phyloP scores from a whole-genome alignment of 371 early-diverging fungal genomes.

The Syncephalastrum racemosum region DNA sequence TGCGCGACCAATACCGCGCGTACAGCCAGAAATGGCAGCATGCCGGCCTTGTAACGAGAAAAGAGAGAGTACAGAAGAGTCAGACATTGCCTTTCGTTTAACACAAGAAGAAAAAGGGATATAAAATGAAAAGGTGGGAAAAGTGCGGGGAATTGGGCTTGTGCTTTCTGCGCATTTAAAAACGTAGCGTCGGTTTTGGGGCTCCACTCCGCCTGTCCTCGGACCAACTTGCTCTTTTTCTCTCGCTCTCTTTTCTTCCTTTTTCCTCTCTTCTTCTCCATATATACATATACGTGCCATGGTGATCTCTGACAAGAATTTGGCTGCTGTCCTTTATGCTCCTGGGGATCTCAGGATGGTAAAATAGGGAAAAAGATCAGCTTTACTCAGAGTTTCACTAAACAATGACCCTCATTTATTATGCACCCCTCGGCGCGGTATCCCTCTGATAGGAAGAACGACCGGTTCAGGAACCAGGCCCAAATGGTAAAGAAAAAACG shows the following conservation, averaged over 20 bases:
- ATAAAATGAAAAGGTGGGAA: neutral
- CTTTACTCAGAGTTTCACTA: neutral
- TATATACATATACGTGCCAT: neutral
- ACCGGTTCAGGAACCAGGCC: slow-evolving; percentile 8
- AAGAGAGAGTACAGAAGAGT: slow-evolving; percentile 3
- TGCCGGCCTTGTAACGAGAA: slow-evolving; percentile 30
- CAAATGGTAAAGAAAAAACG: slow-evolving; percentile 9
- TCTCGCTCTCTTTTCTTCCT: too few species aligned
- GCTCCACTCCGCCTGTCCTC: too few species aligned
- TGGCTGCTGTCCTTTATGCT: slow-evolving; percentile 19
- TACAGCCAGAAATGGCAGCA: slow-evolving; percentile 32
- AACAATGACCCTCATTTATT: neutral
- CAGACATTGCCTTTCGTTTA: neutral
- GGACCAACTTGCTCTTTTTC: too few species aligned
- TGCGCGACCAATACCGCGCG: slow-evolving; percentile 29
- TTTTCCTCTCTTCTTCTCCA: neutral
- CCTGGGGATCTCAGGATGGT: slow-evolving; percentile 19
- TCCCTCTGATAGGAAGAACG: slow-evolving; percentile 12
- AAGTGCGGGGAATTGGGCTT: too few species aligned
- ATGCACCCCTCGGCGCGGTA: neutral
- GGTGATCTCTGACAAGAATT: slow-evolving; percentile 4
- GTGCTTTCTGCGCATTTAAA: neutral
- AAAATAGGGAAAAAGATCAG: neutral
- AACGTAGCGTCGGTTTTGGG: too few species aligned
- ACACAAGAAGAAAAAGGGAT: slow-evolving; percentile 5